Conservation (phyloP, 306 rosid species). For the Pyrus bretschneideri region DNA sequence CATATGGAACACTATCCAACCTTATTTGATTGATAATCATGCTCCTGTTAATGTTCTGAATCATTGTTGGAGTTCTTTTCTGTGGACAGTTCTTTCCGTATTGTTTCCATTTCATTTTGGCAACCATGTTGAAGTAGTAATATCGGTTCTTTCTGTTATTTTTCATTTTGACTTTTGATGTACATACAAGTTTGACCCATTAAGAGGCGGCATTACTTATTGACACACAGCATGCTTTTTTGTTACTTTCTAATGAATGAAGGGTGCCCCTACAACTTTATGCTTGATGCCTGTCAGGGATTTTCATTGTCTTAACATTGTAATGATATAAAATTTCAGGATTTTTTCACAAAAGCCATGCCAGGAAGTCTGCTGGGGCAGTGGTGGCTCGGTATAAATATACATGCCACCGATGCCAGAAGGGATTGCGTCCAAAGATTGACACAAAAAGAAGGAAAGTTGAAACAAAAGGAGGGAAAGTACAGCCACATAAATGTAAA, state of each 20-base stretch:
- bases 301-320: constrained; percentile 4
- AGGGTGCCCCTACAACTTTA: background rate
- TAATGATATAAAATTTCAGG: constrained; percentile 42
- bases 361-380: constrained; percentile 52
- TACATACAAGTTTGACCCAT: background rate
- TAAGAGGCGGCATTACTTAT: background rate
- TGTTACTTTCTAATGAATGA: background rate
- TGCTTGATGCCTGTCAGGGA: constrained; percentile 1
- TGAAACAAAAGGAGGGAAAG: constrained; percentile 34
- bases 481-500: constrained; percentile 25
- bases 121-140: background rate
- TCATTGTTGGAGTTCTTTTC: background rate
- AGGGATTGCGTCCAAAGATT: constrained; percentile 31
- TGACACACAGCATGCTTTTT: background rate
- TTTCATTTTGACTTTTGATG: background rate
- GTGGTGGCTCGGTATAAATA: constrained; percentile 34
- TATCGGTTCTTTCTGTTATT: background rate
- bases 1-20: background rate
- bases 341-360: constrained; percentile 87
- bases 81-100: background rate
- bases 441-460: constrained; percentile 39
- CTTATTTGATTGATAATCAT: background rate
- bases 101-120: background rate
- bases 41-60: background rate
- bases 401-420: constrained; percentile 70